These are phyloP conservation scores for Cystofilobasidium ferigula DNA, from an alignment of 768 basidiomycete species.

Conservation along the genomic window DNA sequence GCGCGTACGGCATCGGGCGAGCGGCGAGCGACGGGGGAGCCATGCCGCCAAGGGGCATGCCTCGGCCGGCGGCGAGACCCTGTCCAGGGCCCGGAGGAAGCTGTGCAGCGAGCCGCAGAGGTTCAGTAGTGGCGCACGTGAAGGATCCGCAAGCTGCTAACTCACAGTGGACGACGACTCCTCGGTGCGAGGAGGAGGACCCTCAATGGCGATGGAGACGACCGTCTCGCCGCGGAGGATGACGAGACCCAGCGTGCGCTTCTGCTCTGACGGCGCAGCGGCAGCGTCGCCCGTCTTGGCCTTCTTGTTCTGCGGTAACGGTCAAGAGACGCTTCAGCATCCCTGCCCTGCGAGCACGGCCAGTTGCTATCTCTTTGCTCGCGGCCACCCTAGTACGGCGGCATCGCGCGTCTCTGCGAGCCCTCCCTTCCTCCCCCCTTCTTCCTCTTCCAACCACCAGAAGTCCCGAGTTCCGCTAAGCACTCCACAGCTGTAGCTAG, in stretches of 20 bases:
- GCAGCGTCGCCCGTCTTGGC: slow-evolving; percentile 10
- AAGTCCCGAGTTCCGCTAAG: too few species aligned
- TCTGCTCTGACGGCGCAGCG: slow-evolving; percentile 63
- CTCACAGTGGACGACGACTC: slow-evolving; percentile 75
- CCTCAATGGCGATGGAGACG: slow-evolving; percentile 87
- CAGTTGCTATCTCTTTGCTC: too few species aligned
- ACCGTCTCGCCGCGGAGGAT: slow-evolving; percentile 94
- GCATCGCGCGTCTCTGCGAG: too few species aligned
- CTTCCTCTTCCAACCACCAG: slow-evolving; percentile 39
- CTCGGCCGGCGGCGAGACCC: slow-evolving; percentile 90
- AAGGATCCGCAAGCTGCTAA: slow-evolving; percentile 34
- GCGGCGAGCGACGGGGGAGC: slow-evolving; percentile 39
- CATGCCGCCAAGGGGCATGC: slow-evolving; percentile 54
- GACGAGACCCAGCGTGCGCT: slow-evolving; percentile 88
- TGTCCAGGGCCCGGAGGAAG: slow-evolving; percentile 80
- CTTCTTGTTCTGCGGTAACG: slow-evolving; percentile 15
- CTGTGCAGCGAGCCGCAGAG: too few species aligned
- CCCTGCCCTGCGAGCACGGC: too few species aligned
- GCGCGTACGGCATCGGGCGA: slow-evolving; percentile 40
- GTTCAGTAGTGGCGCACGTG: too few species aligned
- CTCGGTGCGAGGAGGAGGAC: slow-evolving; percentile 79
- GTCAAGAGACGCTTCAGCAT: too few species aligned
- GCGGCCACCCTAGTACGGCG: too few species aligned
- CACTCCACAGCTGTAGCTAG: too few species aligned
- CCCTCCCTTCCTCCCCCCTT: slow-evolving; percentile 28